phyloP scores from a whole-genome alignment of 208 protist species.

The Trypanosoma scelopori region DNA sequence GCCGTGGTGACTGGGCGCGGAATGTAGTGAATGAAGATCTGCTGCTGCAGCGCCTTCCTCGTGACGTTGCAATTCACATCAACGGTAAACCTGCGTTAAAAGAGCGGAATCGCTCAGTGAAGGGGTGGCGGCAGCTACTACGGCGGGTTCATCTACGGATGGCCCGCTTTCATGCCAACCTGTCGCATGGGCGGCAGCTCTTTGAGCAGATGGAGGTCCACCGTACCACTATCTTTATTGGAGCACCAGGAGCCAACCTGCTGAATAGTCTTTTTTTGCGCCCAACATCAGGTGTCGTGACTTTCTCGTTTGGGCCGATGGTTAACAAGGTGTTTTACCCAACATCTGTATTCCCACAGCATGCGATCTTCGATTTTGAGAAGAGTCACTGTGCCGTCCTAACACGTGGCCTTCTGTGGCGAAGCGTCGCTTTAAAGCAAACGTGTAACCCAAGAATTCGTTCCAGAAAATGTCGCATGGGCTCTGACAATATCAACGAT shows the following conservation, averaged over 20 bases:
- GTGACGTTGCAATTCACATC: background rate
- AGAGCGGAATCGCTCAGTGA: background rate
- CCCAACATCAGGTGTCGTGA: constrained; percentile 8
- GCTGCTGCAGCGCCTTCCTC: background rate
- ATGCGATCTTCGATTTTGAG: background rate
- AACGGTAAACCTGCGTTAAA: background rate
- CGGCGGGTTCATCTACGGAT: constrained; percentile 3
- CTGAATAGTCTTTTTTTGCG: constrained; percentile 16
- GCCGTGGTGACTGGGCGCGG: constrained; percentile 18
- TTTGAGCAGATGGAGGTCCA: constrained; percentile 3
- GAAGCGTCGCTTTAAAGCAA: constrained; percentile 5
- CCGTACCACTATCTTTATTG: constrained; percentile 17
- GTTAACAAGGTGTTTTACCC: constrained; percentile 6
- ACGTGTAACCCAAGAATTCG: background rate
- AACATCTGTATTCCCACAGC: constrained; percentile 3
- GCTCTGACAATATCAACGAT: background rate
- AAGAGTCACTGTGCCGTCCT: background rate
- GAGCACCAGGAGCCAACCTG: constrained; percentile 19
- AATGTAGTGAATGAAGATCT: constrained; percentile 19
- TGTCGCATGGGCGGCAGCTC: constrained; percentile 4
- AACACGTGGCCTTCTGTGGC: constrained; percentile 6
- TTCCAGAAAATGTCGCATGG: background rate
- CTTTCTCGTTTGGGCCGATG: constrained; percentile 1
- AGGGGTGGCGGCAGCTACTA: background rate
- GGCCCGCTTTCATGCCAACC: background rate